These are phyloP conservation scores for Penicillium herquei DNA, from an alignment of 495 filamentous ascomycete genomes.

Conservation along the genomic window DNA sequence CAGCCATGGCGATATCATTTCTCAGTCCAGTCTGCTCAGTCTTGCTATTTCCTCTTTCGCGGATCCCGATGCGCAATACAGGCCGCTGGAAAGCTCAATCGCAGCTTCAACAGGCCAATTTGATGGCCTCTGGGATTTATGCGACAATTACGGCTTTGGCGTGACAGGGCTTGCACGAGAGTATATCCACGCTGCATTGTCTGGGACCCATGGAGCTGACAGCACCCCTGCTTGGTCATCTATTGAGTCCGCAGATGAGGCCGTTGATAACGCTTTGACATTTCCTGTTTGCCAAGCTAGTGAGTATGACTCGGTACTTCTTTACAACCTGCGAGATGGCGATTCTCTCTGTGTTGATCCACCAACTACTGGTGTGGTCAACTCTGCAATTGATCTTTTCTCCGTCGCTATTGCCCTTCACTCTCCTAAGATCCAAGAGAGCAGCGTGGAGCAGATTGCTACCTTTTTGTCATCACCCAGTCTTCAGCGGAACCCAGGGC, in stretches of 20 bases:
- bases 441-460: constrained; percentile 87
- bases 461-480: constrained; percentile 76
- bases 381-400: constrained; percentile 89
- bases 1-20: constrained; percentile 75
- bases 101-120: constrained; percentile 87
- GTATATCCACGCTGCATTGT: constrained; percentile 67
- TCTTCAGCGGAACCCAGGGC: constrained; percentile 80
- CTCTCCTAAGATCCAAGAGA: constrained; percentile 87
- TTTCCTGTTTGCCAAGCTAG: constrained; percentile 79
- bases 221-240: constrained; percentile 59
- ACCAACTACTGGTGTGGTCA: constrained; percentile 88
- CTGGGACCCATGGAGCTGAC: constrained; percentile 64
- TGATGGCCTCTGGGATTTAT: constrained; percentile 91
- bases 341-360: constrained; percentile 67
- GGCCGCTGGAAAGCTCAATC: constrained; percentile 86
- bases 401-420: constrained; percentile 86
- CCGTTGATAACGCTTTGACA: constrained; percentile 64
- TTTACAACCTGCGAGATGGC: constrained; percentile 60
- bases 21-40: constrained; percentile 93
- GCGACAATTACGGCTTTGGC: constrained; percentile 92
- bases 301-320: constrained; percentile 83
- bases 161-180: constrained; percentile 81
- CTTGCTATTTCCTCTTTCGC: constrained; percentile 88
- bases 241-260: constrained; percentile 61
- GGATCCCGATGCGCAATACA: constrained; percentile 83